Percentiles rank a stretch among this genome's conserved stretches.
phyloP scores from a whole-genome alignment of 257 asterid genomes.

The Rubia yunnanensis region DNA sequence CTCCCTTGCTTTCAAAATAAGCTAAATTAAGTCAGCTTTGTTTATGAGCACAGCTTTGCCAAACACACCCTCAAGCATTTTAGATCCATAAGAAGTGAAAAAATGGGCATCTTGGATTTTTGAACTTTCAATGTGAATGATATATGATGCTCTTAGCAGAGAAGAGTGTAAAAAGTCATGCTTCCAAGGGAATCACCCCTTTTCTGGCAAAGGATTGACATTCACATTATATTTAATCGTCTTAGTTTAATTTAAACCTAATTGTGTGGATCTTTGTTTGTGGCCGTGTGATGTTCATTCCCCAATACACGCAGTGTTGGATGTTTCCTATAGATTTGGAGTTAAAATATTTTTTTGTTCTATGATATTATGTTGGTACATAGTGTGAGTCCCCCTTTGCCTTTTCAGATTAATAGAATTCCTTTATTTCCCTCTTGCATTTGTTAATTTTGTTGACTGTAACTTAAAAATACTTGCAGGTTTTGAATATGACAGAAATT shows the following conservation, averaged over 20 bases:
- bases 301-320: neutral
- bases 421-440: neutral
- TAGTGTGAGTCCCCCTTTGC: neutral
- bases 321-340: neutral
- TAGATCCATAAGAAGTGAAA: neutral
- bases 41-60: too few species aligned
- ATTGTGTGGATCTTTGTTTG: neutral
- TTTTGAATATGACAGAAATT: conserved; percentile 78
- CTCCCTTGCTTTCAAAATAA: too few species aligned
- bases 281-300: neutral
- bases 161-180: neutral
- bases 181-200: neutral
- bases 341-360: neutral
- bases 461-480: conserved; percentile 36
- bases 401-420: neutral
- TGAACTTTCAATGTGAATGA: neutral
- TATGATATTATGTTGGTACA: neutral
- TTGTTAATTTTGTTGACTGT: neutral
- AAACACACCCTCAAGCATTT: too few species aligned
- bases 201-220: neutral
- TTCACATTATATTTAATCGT: neutral
- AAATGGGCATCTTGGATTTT: neutral
- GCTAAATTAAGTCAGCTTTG: too few species aligned
- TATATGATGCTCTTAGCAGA: neutral
- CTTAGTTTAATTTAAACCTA: neutral